Evolutionary conservation across 495 filamentous ascomycete genomes (phyloP), one percentile per base, ranked within the genome.

Genomic region (Aspergillus coremiiformis): DNA sequence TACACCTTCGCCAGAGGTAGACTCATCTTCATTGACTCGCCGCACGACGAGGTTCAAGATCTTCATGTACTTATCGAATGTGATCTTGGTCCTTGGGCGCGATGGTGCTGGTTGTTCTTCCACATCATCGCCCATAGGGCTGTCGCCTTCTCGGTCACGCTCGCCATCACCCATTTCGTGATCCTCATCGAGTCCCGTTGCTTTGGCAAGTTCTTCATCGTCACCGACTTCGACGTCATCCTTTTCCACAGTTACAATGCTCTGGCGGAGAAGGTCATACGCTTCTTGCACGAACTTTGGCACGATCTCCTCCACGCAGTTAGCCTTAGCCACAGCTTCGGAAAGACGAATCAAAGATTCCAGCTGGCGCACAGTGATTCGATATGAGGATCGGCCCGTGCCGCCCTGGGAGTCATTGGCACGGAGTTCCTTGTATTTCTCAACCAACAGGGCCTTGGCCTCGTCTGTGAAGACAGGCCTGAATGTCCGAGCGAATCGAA

Each of bases 161-260:
- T 74, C 69, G 11, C 56, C 66, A 57, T 75, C 70, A 14, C 56
- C 67, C 61, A 69, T 72, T 33, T 72, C 70, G 1, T 72, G 63
- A 41, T 75, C 68, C 10, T 69, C 66, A 21, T 61, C 61, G 41
- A 41, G 50, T 20, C 53, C 51, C 11, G 44, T 49, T 19, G 39
- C 56, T 24, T 32, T 47, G 11, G 47, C 63, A 19, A 52, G 66
- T 20, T 67, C 68, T 20, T 86, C 86, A 4, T 87, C 84, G 23
- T 87, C 84, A 21, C 96, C 91, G 30, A 99, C 86, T 64, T 97
- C 93, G 12, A 99, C 85, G 56, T 99, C 93, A 58, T 99, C 93
- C 59, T 96, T 93, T 67, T 99, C 94, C 15, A 99, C 92, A 14
- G 87, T 91, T 58, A 99, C 95, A 64, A 99, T 97, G 68, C 85